These are phyloP conservation scores for Annulohypoxylon stygium DNA, from an alignment of 495 filamentous ascomycete species.

Conservation along the genomic window DNA sequence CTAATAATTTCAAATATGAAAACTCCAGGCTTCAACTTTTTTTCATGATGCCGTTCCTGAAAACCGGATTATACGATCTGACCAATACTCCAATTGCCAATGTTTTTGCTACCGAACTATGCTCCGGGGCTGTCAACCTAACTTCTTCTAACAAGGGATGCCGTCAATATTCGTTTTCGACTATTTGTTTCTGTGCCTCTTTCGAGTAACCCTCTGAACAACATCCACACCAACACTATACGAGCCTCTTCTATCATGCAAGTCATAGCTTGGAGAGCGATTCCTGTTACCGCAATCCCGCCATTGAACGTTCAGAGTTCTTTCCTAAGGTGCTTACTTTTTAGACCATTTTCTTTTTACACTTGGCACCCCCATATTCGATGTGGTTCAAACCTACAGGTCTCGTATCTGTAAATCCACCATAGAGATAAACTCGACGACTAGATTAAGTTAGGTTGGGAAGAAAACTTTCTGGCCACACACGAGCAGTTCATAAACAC, in stretches of 20 bases:
- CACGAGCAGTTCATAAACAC: constrained; percentile 17
- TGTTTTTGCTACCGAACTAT: not conserved
- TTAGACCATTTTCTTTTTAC: constrained; percentile 19
- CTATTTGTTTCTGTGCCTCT: not conserved
- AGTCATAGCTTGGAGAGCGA: not conserved
- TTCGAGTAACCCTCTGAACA: not conserved
- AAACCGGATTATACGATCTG: not conserved
- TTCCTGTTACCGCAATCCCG: constrained; percentile 6
- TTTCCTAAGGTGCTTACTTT: constrained; percentile 3
- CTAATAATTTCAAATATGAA: not conserved
- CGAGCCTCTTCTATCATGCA: constrained; percentile 9
- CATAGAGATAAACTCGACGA: constrained; percentile 31
- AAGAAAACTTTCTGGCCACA: constrained; percentile 27
- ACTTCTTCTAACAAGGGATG: not conserved
- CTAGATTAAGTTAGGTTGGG: constrained; percentile 24
- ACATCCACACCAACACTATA: constrained; percentile 18
- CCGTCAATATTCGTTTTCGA: not conserved
- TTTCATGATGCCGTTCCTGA: not conserved
- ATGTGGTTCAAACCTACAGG: constrained; percentile 28
- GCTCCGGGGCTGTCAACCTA: not conserved
- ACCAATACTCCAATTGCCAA: not conserved
- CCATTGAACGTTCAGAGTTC: constrained; percentile 7
- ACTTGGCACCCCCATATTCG: constrained; percentile 38
- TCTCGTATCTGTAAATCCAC: constrained; percentile 37
- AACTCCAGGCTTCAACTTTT: constrained; percentile 4